These are phyloP conservation scores for Nakazawaea wyomingensis DNA, from an alignment of 805 yeast species.

Conservation along the genomic window DNA sequence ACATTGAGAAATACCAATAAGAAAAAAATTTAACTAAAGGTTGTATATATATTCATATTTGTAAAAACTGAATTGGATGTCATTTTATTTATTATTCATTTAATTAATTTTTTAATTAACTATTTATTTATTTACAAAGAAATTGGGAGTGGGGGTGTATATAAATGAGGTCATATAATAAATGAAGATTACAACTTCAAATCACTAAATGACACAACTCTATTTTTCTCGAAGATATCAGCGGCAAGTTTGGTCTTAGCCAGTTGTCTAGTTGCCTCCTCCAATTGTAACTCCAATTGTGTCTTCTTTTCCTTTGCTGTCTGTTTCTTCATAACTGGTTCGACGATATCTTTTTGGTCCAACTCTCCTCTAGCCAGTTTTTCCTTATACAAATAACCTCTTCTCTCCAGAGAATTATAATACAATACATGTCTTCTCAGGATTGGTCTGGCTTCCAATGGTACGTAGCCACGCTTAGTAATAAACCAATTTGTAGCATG, in stretches of 20 bases:
- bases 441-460: constrained; percentile 81
- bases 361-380: constrained; percentile 13
- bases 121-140: no score
- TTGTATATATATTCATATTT: neutral
- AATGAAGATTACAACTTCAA: constrained; percentile 6
- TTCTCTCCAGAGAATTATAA: constrained; percentile 63
- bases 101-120: no score
- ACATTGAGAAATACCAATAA: constrained; percentile 35
- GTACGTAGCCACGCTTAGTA: constrained; percentile 69
- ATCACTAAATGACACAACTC: constrained; percentile 9
- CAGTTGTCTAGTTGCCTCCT: neutral
- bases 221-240: constrained; percentile 5
- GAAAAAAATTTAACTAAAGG: neutral
- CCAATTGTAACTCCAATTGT: constrained; percentile 11
- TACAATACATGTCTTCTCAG: constrained; percentile 73
- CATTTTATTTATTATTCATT: no score
- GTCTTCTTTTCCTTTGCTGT: neutral
- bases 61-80: no score
- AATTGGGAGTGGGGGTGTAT: no score
- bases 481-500: constrained; percentile 68
- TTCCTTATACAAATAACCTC: constrained; percentile 66
- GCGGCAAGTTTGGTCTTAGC: neutral
- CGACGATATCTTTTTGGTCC: constrained; percentile 1
- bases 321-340: constrained; percentile 8
- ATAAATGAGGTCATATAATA: neutral